Evolutionary conservation across 2,329 filamentous ascomycete species (phyloP).

Genomic region (Coniochaeta hoffmannii): DNA sequence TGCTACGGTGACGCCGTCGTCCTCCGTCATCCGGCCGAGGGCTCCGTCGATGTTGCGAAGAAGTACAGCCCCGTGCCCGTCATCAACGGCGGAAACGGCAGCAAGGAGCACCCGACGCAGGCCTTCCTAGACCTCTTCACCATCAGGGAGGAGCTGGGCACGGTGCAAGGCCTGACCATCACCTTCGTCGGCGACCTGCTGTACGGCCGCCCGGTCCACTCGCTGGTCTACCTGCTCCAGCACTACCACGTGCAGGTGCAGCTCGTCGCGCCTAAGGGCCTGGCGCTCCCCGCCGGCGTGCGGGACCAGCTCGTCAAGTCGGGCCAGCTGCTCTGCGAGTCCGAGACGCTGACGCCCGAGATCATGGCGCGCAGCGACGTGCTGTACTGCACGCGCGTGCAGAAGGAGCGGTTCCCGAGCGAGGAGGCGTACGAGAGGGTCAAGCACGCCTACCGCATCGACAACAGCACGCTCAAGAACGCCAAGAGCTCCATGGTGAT

Average conservation of each 20-base stretch:
- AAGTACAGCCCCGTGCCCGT: slow-evolving; percentile 87
- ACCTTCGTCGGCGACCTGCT: slow-evolving; percentile 92
- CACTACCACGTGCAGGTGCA: slow-evolving; percentile 95
- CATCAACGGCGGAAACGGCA: slow-evolving; percentile 96
- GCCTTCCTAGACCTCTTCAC: slow-evolving; percentile 97
- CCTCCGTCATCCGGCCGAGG: slow-evolving; percentile 84
- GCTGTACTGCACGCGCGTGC: slow-evolving; percentile 92
- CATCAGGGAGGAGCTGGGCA: slow-evolving; percentile 94
- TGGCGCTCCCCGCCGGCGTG: slow-evolving; percentile 70
- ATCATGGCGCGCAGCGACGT: slow-evolving; percentile 84
- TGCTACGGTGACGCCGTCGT: slow-evolving; percentile 95
- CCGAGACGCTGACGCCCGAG: slow-evolving; percentile 73
- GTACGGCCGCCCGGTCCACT: slow-evolving; percentile 93
- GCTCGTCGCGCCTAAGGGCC: slow-evolving; percentile 74
- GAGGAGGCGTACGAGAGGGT: slow-evolving; percentile 74
- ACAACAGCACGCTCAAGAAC: slow-evolving; percentile 82
- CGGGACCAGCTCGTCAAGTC: slow-evolving; percentile 63
- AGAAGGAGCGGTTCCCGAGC: slow-evolving; percentile 91
- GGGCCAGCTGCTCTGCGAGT: slow-evolving; percentile 71
- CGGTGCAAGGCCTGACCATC: slow-evolving; percentile 89
- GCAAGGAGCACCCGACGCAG: slow-evolving; percentile 93
- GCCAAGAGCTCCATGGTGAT: slow-evolving; percentile 92
- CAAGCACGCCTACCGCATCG: slow-evolving; percentile 82
- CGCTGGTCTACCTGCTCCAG: slow-evolving; percentile 83
- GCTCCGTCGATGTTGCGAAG: slow-evolving; percentile 71